Evolutionary conservation across 2,329 filamentous ascomycete genomes (phyloP).

Genomic region (Exophiala phaeomuriformis): DNA sequence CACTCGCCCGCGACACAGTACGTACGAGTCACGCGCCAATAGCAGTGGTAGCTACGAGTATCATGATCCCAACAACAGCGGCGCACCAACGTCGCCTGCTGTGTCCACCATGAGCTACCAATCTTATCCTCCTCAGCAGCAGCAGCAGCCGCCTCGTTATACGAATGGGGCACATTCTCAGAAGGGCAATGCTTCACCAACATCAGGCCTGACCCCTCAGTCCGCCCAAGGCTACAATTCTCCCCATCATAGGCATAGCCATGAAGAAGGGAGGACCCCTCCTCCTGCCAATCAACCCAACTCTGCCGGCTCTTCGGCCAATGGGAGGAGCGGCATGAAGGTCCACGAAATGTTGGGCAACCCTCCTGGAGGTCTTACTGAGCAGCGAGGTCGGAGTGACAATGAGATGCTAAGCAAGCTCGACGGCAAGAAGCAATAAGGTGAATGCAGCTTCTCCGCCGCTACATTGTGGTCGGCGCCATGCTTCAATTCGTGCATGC

Average conservation of each 20-base stretch:
- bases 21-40: constrained; percentile 36
- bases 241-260: constrained; percentile 31
- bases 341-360: constrained; percentile 43
- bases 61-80: constrained; percentile 41
- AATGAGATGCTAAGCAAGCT: constrained; percentile 43
- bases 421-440: constrained; percentile 26
- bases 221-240: constrained; percentile 40
- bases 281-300: constrained; percentile 34
- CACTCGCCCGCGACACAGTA: constrained; percentile 32
- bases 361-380: constrained; percentile 23
- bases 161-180: constrained; percentile 27
- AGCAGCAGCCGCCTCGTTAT: constrained; percentile 35
- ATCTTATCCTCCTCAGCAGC: constrained; percentile 33
- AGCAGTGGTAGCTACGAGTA: constrained; percentile 37
- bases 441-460: not conserved
- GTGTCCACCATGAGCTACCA: constrained; percentile 39
- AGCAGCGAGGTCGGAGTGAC: constrained; percentile 40
- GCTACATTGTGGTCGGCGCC: not conserved
- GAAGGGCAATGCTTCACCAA: constrained; percentile 25
- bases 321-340: constrained; percentile 39
- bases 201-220: constrained; percentile 34
- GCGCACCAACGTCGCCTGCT: constrained; percentile 42
- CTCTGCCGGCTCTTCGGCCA: constrained; percentile 29
- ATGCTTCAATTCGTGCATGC: not conserved
- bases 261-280: constrained; percentile 33